Base-by-base conservation (phyloP, 768 basidiomycete genomes). In the Cyathus striatus region DNA sequence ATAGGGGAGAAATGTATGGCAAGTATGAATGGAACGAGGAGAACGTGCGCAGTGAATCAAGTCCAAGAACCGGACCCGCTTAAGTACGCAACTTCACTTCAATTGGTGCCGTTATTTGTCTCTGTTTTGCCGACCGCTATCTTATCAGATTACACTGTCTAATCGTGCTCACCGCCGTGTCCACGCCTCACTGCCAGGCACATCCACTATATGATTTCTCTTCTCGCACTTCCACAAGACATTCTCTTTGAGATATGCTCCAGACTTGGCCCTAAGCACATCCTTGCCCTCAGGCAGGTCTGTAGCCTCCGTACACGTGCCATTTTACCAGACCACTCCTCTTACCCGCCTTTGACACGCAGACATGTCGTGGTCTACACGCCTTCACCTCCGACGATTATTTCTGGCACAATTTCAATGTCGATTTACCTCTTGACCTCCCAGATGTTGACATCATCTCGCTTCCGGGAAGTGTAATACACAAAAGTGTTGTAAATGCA, bases 351-450 rank as follows among this genome's bases (percentile, higher is more conserved):
- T n/a, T 41, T 14, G 38, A 56, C 64, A 66, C 64, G 63, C 57
- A 82, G 76, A 72, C 76, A 57, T 78, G 78, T 69, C 81, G 79
- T 72, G 72, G 61, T 46, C 59, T 80, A 45, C 71, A 82, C 61
- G 68, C 69, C n/a, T 67, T 75, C 33, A 69, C 67, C 12, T 66
- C 65, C 38, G 58, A 58, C 30, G 73, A 83, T 53, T 78, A 78
- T 55, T 56, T 78, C 27, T 81, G 79, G 78, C 79, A 75, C 57
- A 65, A 66, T 24, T 49, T 75, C 45, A 63, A 63, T 25, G 46
- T 74, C 23, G 69, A 73, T 52, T 54, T 81, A 23, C 73, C 78
- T 41, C 55, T 72, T 42, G 72, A 78, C 53, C 52, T 75, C 0
- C 67, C 72, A 13, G 60, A 68, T 38, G 49, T 44, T 12, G 50